Conservation (phyloP, 257 asterid genomes). For the Solanum gandarillasii region DNA sequence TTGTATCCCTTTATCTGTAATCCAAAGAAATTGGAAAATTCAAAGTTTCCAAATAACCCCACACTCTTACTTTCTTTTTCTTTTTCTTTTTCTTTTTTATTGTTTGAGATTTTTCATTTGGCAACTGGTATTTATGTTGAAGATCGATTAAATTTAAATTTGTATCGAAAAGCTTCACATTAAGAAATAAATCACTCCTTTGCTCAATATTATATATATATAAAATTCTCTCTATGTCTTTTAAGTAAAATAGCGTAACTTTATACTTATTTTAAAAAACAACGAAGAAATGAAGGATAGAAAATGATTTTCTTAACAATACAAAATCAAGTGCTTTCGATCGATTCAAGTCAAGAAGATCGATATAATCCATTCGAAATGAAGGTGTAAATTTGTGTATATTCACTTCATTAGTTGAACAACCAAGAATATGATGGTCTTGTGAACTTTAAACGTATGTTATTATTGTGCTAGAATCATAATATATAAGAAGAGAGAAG, state of each 20-base stretch:
- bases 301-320: background rate
- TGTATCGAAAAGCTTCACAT: rapidly evolving
- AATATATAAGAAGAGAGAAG: background rate
- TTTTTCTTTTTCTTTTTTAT: too few species aligned
- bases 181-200: background rate
- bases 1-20: background rate
- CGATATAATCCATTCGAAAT: background rate
- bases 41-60: background rate
- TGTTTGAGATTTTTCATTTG: too few species aligned
- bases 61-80: background rate
- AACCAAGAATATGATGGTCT: background rate
- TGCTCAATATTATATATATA: background rate
- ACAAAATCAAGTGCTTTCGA: background rate
- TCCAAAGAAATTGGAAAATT: background rate
- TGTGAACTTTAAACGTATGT: background rate
- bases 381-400: background rate
- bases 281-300: background rate
- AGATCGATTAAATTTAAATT: too few species aligned
- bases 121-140: too few species aligned
- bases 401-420: too few species aligned
- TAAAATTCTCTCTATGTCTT: background rate
- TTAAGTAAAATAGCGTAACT: background rate
- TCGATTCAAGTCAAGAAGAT: background rate
- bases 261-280: background rate
- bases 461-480: background rate